phyloP scores from a whole-genome alignment of 768 basidiomycete genomes.

The Pisolithus marmoratus region DNA sequence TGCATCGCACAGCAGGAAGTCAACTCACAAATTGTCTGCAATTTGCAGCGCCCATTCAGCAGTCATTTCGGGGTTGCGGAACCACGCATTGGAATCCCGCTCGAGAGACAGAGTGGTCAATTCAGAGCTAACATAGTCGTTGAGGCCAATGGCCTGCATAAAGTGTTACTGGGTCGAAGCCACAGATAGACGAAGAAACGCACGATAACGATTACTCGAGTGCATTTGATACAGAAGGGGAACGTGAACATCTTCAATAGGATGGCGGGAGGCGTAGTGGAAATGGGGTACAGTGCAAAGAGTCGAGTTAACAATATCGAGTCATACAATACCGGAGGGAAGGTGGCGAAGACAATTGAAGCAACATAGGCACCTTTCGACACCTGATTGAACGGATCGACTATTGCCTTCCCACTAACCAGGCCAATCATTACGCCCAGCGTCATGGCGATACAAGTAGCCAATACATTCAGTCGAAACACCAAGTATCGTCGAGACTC shows the following conservation, averaged over 20 bases:
- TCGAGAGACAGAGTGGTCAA: neutral
- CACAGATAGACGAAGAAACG: neutral
- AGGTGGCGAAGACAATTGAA: conserved; percentile 17
- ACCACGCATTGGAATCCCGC: neutral
- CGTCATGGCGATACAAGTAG: conserved; percentile 16
- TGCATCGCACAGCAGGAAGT: too few species aligned
- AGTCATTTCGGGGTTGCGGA: conserved; percentile 12
- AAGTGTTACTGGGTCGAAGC: neutral
- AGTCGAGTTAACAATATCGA: conserved; percentile 33
- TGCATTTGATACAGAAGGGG: conserved; percentile 26
- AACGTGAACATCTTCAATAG: conserved; percentile 23
- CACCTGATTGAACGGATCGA: conserved; percentile 14
- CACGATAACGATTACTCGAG: conserved; percentile 20
- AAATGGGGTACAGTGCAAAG: conserved; percentile 29
- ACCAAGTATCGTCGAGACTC: conserved; percentile 21
- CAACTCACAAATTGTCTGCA: conserved; percentile 29
- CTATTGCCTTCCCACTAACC: conserved; percentile 1
- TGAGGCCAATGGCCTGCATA: conserved; percentile 2
- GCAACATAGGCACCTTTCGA: conserved; percentile 14
- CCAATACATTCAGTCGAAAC: conserved; percentile 30
- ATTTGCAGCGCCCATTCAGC: conserved; percentile 31
- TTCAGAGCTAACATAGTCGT: neutral
- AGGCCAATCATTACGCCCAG: conserved; percentile 19
- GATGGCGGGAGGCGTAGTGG: conserved; percentile 8
- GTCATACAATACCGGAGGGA: conserved; percentile 33